These are phyloP conservation scores for Blastobotrys attinorum DNA, from an alignment of 805 yeast species.

Conservation along the genomic window DNA sequence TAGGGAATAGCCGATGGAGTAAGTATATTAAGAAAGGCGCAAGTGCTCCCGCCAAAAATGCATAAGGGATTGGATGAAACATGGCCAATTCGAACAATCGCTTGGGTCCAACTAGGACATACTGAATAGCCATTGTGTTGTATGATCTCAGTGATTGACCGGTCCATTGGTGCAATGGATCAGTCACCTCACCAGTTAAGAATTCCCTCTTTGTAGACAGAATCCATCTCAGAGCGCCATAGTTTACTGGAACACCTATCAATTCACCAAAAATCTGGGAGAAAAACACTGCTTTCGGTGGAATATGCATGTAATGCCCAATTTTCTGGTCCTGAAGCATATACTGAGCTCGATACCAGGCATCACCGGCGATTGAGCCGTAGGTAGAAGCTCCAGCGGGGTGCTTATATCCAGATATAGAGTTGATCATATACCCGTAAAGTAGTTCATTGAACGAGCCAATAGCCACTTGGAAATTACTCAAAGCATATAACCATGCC, in stretches of 20 bases:
- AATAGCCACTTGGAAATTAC: slow-evolving; percentile 9
- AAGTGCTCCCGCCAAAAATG: slow-evolving; percentile 8
- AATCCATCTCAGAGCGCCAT: slow-evolving; percentile 9
- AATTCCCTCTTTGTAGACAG: slow-evolving; percentile 4
- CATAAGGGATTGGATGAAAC: slow-evolving; percentile 7
- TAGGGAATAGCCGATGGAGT: slow-evolving; percentile 6
- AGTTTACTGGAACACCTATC: slow-evolving; percentile 9
- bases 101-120: slow-evolving; percentile 8
- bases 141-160: slow-evolving; percentile 4
- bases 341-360: slow-evolving; percentile 13
- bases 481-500: slow-evolving; percentile 9
- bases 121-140: slow-evolving; percentile 8
- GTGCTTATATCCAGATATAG: slow-evolving; percentile 5
- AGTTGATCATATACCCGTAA: slow-evolving; percentile 7
- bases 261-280: slow-evolving; percentile 5
- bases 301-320: slow-evolving; percentile 7
- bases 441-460: slow-evolving; percentile 10
- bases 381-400: slow-evolving; percentile 9
- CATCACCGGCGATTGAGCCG: slow-evolving; percentile 11
- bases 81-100: slow-evolving; percentile 3
- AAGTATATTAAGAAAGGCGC: slow-evolving; percentile 4
- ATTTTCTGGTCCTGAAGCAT: slow-evolving; percentile 9
- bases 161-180: slow-evolving; percentile 10
- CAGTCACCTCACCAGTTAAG: slow-evolving; percentile 2
- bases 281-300: slow-evolving; percentile 6